Base-by-base conservation (phyloP, 345 rosid species). In the Alliaria petiolata region DNA sequence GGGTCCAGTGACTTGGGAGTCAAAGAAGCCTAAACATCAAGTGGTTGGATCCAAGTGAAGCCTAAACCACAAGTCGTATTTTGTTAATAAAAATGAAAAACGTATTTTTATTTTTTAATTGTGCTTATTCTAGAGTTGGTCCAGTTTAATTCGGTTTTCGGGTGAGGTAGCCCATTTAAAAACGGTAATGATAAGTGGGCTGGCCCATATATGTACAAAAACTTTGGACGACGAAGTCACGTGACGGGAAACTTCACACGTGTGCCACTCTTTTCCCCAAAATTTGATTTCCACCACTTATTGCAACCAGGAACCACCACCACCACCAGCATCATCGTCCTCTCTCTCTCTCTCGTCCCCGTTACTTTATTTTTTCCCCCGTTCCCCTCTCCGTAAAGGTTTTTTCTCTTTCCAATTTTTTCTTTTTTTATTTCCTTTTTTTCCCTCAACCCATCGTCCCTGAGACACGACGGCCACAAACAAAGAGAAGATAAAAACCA, bases 191-290 rank as follows among this genome's bases (percentile, higher is more conserved):
- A 58, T 60, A 12, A 54, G 10, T 68, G 70, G 75, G 65, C 70
- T 54, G 36, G 74, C 63, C 64, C 50, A 42, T 10, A 14, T 1
- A 15, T 7, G 16, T 11, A 50, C 4, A 14, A 6, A 17, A 17
- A 3, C 28, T 13, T 14, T 38, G 11, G 26, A 28, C 26, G n/a
- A n/a, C n/a, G 44, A 42, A 56, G 47, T 75, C 79, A 75, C 79
- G 79, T 75, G 79, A 61, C 3, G 12, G n/a, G 19, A 61, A 36
- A 45, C 8, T 45, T 17, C 62, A 74, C 73, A 74, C 73, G 78
- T 74, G 78, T 60, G 53, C 3, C n/a, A 49, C n/a, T 36, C 49
- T 47, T 42, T 62, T 1, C 51, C 52, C 17, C 52, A 62, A 69
- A 69, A 52, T 62, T 45, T 62, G 58, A 68, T 69, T 69, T 61